These are phyloP conservation scores for Pugionium cornutum DNA, from an alignment of 345 rosid genomes.

Conservation along the genomic window DNA sequence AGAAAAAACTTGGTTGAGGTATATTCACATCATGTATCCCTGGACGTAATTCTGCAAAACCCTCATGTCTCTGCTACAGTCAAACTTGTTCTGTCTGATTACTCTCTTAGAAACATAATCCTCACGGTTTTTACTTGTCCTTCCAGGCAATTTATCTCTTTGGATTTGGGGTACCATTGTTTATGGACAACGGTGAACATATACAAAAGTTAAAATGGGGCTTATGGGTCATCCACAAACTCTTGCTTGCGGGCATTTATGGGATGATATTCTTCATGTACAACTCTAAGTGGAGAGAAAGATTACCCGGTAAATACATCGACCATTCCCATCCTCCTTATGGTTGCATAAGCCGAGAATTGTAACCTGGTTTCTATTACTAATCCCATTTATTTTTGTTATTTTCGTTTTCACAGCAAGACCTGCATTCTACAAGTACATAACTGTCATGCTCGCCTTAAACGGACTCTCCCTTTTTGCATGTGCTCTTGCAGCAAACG, in stretches of 20 bases:
- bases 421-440: slow-evolving; percentile 90
- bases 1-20: background rate
- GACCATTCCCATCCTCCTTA: slow-evolving; percentile 1
- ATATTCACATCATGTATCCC: background rate
- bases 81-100: background rate
- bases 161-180: slow-evolving; percentile 85
- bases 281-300: slow-evolving; percentile 90
- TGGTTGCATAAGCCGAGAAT: slow-evolving; percentile 11
- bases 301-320: slow-evolving; percentile 68
- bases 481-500: slow-evolving; percentile 65
- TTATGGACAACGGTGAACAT: slow-evolving; percentile 59
- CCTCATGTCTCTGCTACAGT: background rate
- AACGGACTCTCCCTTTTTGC: slow-evolving; percentile 71
- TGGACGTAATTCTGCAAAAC: slow-evolving; percentile 8
- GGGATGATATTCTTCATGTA: slow-evolving; percentile 83
- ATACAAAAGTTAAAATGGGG: slow-evolving; percentile 72
- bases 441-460: slow-evolving; percentile 65
- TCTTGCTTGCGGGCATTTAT: slow-evolving; percentile 76
- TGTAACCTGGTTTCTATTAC: slow-evolving; percentile 7
- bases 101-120: background rate
- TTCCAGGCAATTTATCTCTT: slow-evolving; percentile 84
- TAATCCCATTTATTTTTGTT: slow-evolving; percentile 25
- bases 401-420: slow-evolving; percentile 60
- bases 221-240: slow-evolving; percentile 87
- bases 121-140: slow-evolving; percentile 13